Conservation (phyloP, 495 filamentous ascomycete genomes). For the Podospora anserina region DNA sequence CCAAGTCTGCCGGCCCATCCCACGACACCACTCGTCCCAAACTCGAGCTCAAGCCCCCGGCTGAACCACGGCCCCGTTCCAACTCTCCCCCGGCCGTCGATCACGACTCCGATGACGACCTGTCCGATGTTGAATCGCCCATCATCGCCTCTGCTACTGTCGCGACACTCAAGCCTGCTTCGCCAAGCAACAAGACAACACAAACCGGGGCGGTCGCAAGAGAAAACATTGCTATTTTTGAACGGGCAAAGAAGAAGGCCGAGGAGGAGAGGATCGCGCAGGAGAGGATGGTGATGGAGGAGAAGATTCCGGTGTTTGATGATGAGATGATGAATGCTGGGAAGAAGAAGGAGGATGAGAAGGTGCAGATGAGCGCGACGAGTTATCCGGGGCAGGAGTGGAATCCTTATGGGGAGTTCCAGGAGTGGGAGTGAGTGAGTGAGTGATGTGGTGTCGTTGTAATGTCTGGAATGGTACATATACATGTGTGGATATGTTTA, state of each 20-base stretch:
- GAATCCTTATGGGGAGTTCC: conserved; percentile 55
- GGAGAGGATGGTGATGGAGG: conserved; percentile 39
- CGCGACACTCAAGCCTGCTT: conserved; percentile 18
- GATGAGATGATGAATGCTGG: conserved; percentile 26
- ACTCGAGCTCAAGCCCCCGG: neutral
- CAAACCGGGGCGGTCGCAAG: conserved; percentile 22
- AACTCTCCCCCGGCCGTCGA: neutral
- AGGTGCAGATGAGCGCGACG: conserved; percentile 70
- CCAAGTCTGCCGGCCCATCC: conserved; percentile 18
- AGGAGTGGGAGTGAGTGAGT: conserved; percentile 20
- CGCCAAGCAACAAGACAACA: conserved; percentile 12
- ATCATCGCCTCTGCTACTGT: conserved; percentile 18
- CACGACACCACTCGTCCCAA: conserved; percentile 14
- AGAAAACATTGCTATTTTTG: conserved; percentile 34
- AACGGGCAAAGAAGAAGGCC: conserved; percentile 33
- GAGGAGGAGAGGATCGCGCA: conserved; percentile 22
- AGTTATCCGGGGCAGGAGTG: conserved; percentile 82
- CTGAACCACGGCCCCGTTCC: neutral
- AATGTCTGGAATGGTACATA: neutral
- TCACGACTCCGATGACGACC: conserved; percentile 2
- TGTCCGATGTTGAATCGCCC: conserved; percentile 19
- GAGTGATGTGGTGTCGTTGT: neutral
- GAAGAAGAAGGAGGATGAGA: conserved; percentile 46
- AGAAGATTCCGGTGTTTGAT: conserved; percentile 49
- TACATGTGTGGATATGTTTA: neutral